phyloP scores from a whole-genome alignment of 192 early-diverging fungal species.

The Backusella macrospora region DNA sequence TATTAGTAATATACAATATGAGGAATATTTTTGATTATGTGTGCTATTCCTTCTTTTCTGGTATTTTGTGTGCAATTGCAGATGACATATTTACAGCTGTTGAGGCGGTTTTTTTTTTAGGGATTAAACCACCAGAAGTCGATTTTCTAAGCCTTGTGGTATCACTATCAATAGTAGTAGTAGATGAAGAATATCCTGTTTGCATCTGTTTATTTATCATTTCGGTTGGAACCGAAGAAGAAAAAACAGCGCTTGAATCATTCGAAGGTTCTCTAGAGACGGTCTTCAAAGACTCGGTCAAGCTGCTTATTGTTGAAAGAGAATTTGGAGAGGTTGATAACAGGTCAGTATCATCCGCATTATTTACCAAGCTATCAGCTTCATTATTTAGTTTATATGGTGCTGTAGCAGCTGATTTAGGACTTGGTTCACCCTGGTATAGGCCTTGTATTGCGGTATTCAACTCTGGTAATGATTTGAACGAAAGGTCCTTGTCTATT shows the following conservation, averaged over 20 bases:
- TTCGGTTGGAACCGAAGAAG: not conserved
- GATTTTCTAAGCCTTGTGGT: constrained; percentile 17
- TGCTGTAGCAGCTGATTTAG: constrained; percentile 1
- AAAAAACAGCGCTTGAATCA: not conserved
- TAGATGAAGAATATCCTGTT: not conserved
- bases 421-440: not conserved
- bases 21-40: not conserved
- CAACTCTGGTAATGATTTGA: constrained; percentile 33
- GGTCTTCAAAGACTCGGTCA: not conserved
- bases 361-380: not conserved
- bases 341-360: not conserved
- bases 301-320: not conserved
- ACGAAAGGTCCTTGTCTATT: constrained; percentile 13
- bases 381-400: constrained; percentile 1
- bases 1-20: not conserved
- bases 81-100: constrained; percentile 28
- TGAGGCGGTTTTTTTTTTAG: constrained; percentile 28
- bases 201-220: not conserved
- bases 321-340: not conserved
- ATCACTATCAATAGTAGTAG: not conserved
- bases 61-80: constrained; percentile 12
- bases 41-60: not conserved
- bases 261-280: not conserved
- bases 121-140: constrained; percentile 12
- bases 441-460: constrained; percentile 8